Percentiles rank a stretch among this genome's conserved stretches.
Conservation (phyloP, 805 yeast species). For the Starmerella stigmatis region DNA sequence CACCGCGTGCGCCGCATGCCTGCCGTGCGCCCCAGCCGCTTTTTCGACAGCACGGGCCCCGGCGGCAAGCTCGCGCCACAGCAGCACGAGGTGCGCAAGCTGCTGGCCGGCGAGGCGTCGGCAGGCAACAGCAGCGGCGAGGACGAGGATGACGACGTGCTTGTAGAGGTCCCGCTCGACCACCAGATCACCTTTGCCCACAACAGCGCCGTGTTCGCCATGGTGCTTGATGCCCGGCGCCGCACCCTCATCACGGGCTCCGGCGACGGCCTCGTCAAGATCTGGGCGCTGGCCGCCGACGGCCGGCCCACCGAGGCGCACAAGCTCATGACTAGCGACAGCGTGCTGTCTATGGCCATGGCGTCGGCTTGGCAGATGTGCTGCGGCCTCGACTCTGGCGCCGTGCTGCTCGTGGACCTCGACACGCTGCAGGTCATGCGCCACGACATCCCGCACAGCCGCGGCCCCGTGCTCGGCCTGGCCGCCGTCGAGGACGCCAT, state of each 20-base stretch:
- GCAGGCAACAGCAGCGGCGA: background rate
- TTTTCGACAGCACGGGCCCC: conserved; percentile 85
- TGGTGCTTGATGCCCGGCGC: conserved; percentile 29
- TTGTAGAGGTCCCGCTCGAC: conserved; percentile 47
- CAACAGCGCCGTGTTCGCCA: conserved; percentile 76
- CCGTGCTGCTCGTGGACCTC: conserved; percentile 76
- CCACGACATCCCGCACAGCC: conserved; percentile 19
- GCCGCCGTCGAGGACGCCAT: conserved; percentile 47
- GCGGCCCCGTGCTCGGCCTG: conserved; percentile 45
- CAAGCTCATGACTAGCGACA: conserved; percentile 47
- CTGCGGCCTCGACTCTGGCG: conserved; percentile 70
- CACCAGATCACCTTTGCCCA: conserved; percentile 77
- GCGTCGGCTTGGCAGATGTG: conserved; percentile 58
- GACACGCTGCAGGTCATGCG: conserved; percentile 60
- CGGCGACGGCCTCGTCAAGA: conserved; percentile 79
- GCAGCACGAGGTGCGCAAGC: conserved; percentile 23
- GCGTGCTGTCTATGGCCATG: conserved; percentile 55
- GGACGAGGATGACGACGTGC: conserved; percentile 10
- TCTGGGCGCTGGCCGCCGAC: conserved; percentile 49
- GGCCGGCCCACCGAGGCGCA: conserved; percentile 18
- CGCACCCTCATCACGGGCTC: conserved; percentile 56
- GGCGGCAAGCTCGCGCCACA: conserved; percentile 43
- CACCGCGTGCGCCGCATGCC: conserved; percentile 20
- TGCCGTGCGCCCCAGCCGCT: conserved; percentile 62
- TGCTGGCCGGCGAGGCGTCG: conserved; percentile 4